These are phyloP conservation scores for Strobilomyces dryophilus DNA, from an alignment of 768 basidiomycete genomes.

Conservation along the genomic window DNA sequence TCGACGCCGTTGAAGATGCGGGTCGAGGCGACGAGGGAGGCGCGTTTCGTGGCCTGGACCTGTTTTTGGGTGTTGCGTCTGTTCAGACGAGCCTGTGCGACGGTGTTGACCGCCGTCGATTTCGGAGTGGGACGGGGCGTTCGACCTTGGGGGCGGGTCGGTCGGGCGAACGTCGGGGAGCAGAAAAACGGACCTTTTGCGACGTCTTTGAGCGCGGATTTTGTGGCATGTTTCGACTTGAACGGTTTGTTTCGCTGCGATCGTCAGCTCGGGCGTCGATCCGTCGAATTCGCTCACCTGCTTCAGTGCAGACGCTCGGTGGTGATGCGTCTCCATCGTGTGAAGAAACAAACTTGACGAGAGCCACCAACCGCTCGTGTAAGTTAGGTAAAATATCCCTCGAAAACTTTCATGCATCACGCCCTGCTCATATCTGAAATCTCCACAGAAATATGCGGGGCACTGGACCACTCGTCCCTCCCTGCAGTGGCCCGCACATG, in stretches of 20 bases:
- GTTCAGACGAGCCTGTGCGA: conserved; percentile 71
- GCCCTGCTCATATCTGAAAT: conserved; percentile 24
- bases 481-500: conserved; percentile 24
- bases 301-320: conserved; percentile 75
- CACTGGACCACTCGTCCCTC: conserved; percentile 12
- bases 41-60: conserved; percentile 66
- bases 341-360: neutral
- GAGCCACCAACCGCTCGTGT: too few species aligned
- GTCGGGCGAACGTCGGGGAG: neutral
- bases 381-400: neutral
- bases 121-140: conserved; percentile 54
- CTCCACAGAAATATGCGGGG: conserved; percentile 14
- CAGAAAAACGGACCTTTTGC: conserved; percentile 63
- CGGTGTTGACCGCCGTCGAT: conserved; percentile 42
- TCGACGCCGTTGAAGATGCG: conserved; percentile 78
- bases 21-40: conserved; percentile 61
- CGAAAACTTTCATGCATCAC: conserved; percentile 13
- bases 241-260: conserved; percentile 82
- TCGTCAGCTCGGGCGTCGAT: neutral
- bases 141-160: conserved; percentile 36
- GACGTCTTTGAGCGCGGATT: conserved; percentile 76
- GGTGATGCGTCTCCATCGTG: conserved; percentile 47
- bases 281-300: conserved; percentile 43
- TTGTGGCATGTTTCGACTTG: conserved; percentile 89
- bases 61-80: conserved; percentile 86